Evolutionary conservation across 2,329 filamentous ascomycete species (phyloP), one percentile per base, ranked within the genome.

Genomic region (Penicillium sp.): DNA sequence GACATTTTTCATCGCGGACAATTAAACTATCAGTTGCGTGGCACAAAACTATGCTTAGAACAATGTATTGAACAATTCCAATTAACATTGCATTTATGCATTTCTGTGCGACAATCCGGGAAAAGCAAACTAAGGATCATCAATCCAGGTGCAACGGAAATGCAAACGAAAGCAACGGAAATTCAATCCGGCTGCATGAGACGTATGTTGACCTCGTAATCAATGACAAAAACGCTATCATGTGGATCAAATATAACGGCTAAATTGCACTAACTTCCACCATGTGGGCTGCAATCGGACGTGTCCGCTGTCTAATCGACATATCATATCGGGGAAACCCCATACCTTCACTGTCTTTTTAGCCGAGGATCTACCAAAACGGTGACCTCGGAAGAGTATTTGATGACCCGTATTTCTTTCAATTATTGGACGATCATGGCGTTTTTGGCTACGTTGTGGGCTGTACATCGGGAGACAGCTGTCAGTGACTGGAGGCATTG

Each of bases 361-460:
- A 31, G n/a, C 45, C 19, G 25, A 27, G 15, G 23, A 27, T 23
- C 9, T 29, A 12, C 43, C 17, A n/a, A 35, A 37, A 19, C 42
- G 25, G 29, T 6, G 8, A 23, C 6, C 10, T 15, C 2, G 4
- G 23, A 38, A 10, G 7, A 41, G 27, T 23, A 40, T 33, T 31
- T 13, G 9, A 21, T n/a, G 21, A 13, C n/a, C 25, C 4, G 12
- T 33, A 40, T 31, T 2, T 12, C 5, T n/a, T 23, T 13, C 37
- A 57, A 57, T 57, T 54, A 54, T 57, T 54, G 55, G 43, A 29
- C 23, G 55, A 57, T 57, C 50, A 54, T 54, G 35, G 49, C 37
- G 15, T 4, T 47, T 42, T 42, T 31, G 31, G 21, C 15, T 48
- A 25, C 15, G 0, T 35, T 35, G 25, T n/a, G 15, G 19, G 43